Percentiles rank a stretch among this genome's conserved stretches.
phyloP scores from a whole-genome alignment of 2,329 filamentous ascomycete species.

The Hymenoscyphus linearis region DNA sequence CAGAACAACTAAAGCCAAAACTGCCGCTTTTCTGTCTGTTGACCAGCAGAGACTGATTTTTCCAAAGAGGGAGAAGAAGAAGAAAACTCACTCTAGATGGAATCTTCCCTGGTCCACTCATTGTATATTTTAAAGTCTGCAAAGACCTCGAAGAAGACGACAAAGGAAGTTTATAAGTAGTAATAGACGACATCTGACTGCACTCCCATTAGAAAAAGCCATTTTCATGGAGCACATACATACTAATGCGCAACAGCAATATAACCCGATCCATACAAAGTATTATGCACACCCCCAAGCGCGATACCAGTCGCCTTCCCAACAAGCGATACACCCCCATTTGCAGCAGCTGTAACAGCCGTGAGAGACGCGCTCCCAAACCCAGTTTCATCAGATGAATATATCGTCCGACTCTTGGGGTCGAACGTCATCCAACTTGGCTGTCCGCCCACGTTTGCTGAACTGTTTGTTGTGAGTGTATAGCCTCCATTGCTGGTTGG shows the following conservation, averaged over 20 bases:
- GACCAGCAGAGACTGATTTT: no score
- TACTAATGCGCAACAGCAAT: conserved; percentile 26
- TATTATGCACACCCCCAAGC: conserved; percentile 20
- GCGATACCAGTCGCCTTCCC: conserved; percentile 23
- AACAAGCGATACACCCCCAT: conserved; percentile 36
- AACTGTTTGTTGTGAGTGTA: conserved; percentile 21
- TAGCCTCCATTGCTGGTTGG: conserved; percentile 8
- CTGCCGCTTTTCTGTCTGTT: no score
- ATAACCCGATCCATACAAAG: conserved; percentile 21
- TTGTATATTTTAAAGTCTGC: conserved; percentile 37
- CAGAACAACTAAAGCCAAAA: no score
- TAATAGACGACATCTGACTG: conserved; percentile 19
- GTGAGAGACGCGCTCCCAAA: conserved; percentile 29
- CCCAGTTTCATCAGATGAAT: conserved; percentile 41
- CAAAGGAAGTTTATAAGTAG: conserved; percentile 22
- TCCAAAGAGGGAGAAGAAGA: background rate
- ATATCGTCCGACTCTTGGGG: conserved; percentile 34
- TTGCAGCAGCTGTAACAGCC: conserved; percentile 32
- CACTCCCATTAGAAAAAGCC: conserved; percentile 5
- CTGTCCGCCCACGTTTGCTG: conserved; percentile 34
- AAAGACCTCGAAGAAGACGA: conserved; percentile 13
- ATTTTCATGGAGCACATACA: conserved; percentile 1
- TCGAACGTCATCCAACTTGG: conserved; percentile 43
- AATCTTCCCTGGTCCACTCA: conserved; percentile 31
- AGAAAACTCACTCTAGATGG: conserved; percentile 15